Evolutionary conservation across 176 grass and related monocot genomes (phyloP).

Genomic region (Carex cristatella): DNA sequence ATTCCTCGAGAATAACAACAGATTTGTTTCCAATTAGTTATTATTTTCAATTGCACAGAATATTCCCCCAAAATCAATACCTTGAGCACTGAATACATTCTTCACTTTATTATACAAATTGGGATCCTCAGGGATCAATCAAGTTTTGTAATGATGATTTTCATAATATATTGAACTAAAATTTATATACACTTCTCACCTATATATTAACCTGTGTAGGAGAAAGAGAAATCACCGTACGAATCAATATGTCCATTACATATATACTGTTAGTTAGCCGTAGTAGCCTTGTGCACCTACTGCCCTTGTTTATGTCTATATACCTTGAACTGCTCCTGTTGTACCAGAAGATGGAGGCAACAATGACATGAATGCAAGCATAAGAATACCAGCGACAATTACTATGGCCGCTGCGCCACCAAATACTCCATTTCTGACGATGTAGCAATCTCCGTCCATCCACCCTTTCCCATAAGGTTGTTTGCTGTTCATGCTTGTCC

Average conservation of each 20-base stretch:
- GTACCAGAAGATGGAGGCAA: background rate
- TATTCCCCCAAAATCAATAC: background rate
- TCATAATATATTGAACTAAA: background rate
- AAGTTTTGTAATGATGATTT: background rate
- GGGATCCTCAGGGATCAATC: background rate
- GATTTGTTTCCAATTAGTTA: background rate
- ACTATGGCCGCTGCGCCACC: conserved; percentile 41
- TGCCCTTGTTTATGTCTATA: background rate
- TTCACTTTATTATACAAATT: background rate
- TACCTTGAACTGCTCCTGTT: background rate
- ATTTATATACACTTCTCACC: background rate
- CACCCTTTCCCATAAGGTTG: conserved; percentile 79
- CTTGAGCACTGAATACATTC: background rate
- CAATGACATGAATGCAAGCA: conserved; percentile 37
- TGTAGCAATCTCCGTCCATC: conserved; percentile 92
- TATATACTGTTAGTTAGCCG: background rate
- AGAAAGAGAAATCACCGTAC: background rate
- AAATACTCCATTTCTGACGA: conserved; percentile 60
- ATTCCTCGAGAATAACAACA: no score
- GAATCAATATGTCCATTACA: background rate
- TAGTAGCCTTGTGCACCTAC: background rate
- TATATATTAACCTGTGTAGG: background rate
- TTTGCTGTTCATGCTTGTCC: conserved; percentile 77
- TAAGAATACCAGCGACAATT: conserved; percentile 30
- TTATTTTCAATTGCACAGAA: background rate